A percentile compares a stretch with the other conserved stretches of the same genome.
These are phyloP conservation scores for Microbotryum scabiosae DNA, from an alignment of 1,284 basidiomycete species.

Conservation along the genomic window DNA sequence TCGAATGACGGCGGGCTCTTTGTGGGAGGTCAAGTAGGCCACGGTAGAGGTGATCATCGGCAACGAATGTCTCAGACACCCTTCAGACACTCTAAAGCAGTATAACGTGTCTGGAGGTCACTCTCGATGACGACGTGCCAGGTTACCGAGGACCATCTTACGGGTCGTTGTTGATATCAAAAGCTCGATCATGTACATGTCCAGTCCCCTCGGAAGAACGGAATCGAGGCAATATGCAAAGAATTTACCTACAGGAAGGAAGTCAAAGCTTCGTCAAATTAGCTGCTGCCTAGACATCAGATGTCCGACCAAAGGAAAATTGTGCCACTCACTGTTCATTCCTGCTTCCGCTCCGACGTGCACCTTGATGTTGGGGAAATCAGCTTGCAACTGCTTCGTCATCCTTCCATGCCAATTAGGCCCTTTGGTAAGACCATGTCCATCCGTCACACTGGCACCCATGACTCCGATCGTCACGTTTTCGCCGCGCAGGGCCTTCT, in stretches of 20 bases:
- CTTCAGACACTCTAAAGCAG: too few relatives aligned
- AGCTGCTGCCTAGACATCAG: not conserved
- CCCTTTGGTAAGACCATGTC: slow-evolving; percentile 1
- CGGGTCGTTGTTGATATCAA: slow-evolving; percentile 12
- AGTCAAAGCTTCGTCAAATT: not conserved
- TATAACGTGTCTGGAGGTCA: too few relatives aligned
- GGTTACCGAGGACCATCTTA: not conserved
- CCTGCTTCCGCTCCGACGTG: slow-evolving; percentile 11
- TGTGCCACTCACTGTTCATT: slow-evolving; percentile 5
- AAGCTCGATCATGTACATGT: slow-evolving; percentile 23
- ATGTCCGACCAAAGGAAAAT: not conserved
- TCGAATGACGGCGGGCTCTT: slow-evolving; percentile 16
- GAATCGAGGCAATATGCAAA: slow-evolving; percentile 21
- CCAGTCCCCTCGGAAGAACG: slow-evolving; percentile 12
- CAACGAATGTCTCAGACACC: not conserved
- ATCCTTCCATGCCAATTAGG: slow-evolving; percentile 1
- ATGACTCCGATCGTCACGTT: slow-evolving; percentile 22
- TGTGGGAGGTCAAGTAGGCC: slow-evolving; percentile 18
- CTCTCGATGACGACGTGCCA: too few relatives aligned
- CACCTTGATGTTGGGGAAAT: slow-evolving; percentile 16
- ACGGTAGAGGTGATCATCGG: slow-evolving; percentile 21
- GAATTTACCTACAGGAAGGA: not conserved
- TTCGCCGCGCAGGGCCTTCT: slow-evolving; percentile 27
- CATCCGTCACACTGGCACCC: slow-evolving; percentile 28
- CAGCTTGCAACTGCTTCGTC: slow-evolving; percentile 4